Evolutionary conservation across 805 yeast genomes (phyloP), one percentile per base, ranked within the genome.

Genomic region (Candida berthetii): DNA sequence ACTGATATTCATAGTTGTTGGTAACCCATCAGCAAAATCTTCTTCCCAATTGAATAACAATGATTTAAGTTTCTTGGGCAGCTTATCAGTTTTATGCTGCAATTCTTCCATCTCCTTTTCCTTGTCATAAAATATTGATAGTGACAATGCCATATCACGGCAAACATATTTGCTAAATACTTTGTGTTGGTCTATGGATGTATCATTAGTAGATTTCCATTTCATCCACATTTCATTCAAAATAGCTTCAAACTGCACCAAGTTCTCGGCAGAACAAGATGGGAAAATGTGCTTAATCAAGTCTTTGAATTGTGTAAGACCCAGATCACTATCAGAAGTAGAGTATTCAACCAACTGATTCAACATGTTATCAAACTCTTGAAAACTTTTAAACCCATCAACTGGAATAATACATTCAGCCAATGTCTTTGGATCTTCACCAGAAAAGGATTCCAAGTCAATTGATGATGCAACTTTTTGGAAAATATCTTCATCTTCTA

Each of bases 311-410:
- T 40, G n/a, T 1, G 28, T 31, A 13, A 36, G 39, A 2, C 40
- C 36, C 14, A 62, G 45, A 5, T 53, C 59, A 24, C 56, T 54
- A 4, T 48, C 48, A 13, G 34, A 15, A 16, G 47, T 37, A 47
- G 58, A 66, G 42, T 59, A 55, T 6, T 48, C 53, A 8, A 44
- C 33, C 18, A 67, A 44, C 35, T 69, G 74, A 4, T 52, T 55
- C 37, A 69, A 35, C 71, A 69, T 64, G 27, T 64, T 57, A 38
- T 65, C 73, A 38, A 64, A 57, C 45, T 68, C 72, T 5, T 45
- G 47, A 10, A 65, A 42, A 28, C 60, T 58, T 3, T 46, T 39
- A 6, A 65, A 48, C 1, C 36, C 24, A 1, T 67, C 65, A 9
- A 61, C 38, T 7, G 46, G 44, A 2, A 41, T 38, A 1, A 66